Evolutionary conservation across 768 basidiomycete species (phyloP), one percentile per base, ranked within the genome.

Genomic region (Terana coerulea): DNA sequence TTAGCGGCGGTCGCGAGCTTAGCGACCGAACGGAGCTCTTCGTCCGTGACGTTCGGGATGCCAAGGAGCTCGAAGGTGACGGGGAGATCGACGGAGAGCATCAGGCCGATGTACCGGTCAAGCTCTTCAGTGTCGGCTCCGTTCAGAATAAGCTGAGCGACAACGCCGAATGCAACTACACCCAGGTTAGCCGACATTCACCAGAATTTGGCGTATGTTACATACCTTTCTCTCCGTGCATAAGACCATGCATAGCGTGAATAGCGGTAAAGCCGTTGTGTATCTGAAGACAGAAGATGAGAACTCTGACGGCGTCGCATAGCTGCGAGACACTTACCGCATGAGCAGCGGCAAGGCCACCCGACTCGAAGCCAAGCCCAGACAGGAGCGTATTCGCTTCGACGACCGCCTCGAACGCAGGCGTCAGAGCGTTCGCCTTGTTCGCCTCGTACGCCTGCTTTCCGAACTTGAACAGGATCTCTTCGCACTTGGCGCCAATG

Each of bases 191-290:
- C 22, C 11, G 1, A 12, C 19, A 26, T 21, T 9, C 19, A 45
- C 10, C 12, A 19, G 41, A 14, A 3, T 17, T n/a, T n/a, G n/a
- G 29, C 39, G 12, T 3, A 28, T 5, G 3, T 8, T 2, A 45
- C 55, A 7, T 17, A 57, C 64, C 64, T 52, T 67, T 67, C 50
- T 67, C 65, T 22, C 65, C 65, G 54, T 67, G 65, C 43, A 67
- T 57, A 19, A 61, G 54, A 17, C 49, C 47, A 52, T 67, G 65
- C 41, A 67, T 39, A 9, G 45, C 55, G 28, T 50, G 58, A 22
- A 67, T 63, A 14, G 61, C 61, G 2, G 65, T 67, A 54, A 67
- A 57, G n/a, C 65, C 65, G 41, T 67, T 58, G 55, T 67, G 65
- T 45, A 67, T 64, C 65, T 67, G 47, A 26, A 36, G 21, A 33